phyloP scores from a whole-genome alignment of 1,284 basidiomycete genomes.

The Ustilago esculenta region DNA sequence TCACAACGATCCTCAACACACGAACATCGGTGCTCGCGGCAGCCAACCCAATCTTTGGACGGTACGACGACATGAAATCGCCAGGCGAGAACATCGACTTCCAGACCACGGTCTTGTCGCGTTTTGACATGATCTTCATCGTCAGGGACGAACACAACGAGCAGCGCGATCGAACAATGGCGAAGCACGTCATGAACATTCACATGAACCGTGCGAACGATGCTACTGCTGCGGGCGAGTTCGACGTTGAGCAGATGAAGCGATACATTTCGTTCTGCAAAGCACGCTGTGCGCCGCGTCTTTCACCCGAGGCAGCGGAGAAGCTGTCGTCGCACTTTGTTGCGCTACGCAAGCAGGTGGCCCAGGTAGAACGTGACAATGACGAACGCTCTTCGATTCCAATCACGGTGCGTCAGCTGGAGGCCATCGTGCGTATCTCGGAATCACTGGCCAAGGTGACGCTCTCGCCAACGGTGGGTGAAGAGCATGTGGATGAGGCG shows the following conservation, averaged over 20 bases:
- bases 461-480: conserved; percentile 83
- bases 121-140: conserved; percentile 99
- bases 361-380: conserved; percentile 95
- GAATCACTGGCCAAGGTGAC: conserved; percentile 96
- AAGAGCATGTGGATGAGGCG: conserved; percentile 96
- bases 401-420: conserved; percentile 97
- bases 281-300: conserved; percentile 91
- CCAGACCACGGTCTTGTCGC: conserved; percentile 96
- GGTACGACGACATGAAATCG: conserved; percentile 96
- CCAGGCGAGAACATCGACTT: conserved; percentile 99
- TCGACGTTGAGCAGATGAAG: conserved; percentile 98
- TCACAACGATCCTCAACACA: conserved; percentile 96
- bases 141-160: conserved; percentile 99
- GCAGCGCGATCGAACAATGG: conserved; percentile 88
- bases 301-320: conserved; percentile 92
- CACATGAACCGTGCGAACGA: conserved; percentile 90
- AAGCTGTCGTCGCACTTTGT: conserved; percentile 98
- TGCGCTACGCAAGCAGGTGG: conserved; percentile 89
- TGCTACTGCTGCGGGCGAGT: conserved; percentile 77
- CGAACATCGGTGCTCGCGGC: conserved; percentile 95
- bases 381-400: conserved; percentile 98
- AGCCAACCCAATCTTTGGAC: conserved; percentile 97
- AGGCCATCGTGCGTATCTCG: conserved; percentile 98
- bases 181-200: conserved; percentile 97
- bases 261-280: conserved; percentile 96